phyloP scores from a whole-genome alignment of 441 rosid species.

The Kokia cookei region DNA sequence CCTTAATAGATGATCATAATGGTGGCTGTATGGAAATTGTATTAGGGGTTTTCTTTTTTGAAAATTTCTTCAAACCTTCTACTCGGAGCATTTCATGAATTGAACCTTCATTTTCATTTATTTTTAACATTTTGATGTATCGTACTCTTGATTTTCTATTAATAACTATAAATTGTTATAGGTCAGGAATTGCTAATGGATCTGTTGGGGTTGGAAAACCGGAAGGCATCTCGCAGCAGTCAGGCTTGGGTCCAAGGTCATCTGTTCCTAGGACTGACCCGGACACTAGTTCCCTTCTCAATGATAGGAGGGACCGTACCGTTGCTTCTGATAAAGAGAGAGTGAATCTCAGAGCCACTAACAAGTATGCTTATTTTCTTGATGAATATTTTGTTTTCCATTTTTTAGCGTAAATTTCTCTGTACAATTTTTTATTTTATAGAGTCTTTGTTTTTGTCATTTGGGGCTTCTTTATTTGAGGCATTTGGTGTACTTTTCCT shows the following conservation, averaged over 20 bases:
- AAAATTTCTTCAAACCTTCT: not conserved
- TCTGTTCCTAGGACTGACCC: constrained; percentile 59
- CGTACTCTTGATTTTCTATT: not conserved
- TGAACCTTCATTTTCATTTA: not conserved
- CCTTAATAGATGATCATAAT: not conserved
- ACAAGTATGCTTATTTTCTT: constrained; percentile 56
- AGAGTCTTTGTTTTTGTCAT: not conserved
- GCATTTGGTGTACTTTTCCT: not conserved
- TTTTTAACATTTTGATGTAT: constrained; percentile 5
- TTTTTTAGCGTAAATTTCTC: not conserved
- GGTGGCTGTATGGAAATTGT: not conserved
- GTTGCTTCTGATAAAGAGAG: constrained; percentile 77
- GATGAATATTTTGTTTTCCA: not conserved
- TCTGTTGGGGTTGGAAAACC: constrained; percentile 63
- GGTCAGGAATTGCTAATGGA: constrained; percentile 75
- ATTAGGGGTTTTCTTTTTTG: constrained; percentile 4
- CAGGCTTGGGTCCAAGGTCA: constrained; percentile 59
- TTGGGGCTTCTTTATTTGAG: not conserved
- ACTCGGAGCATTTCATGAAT: not conserved
- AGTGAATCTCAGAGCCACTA: constrained; percentile 61
- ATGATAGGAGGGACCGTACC: constrained; percentile 77
- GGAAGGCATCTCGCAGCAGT: constrained; percentile 53
- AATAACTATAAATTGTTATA: constrained; percentile 29
- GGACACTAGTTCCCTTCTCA: constrained; percentile 51
- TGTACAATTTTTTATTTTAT: not conserved